Conservation (phyloP, 1,284 basidiomycete species). For the Psilocybe mexicana region DNA sequence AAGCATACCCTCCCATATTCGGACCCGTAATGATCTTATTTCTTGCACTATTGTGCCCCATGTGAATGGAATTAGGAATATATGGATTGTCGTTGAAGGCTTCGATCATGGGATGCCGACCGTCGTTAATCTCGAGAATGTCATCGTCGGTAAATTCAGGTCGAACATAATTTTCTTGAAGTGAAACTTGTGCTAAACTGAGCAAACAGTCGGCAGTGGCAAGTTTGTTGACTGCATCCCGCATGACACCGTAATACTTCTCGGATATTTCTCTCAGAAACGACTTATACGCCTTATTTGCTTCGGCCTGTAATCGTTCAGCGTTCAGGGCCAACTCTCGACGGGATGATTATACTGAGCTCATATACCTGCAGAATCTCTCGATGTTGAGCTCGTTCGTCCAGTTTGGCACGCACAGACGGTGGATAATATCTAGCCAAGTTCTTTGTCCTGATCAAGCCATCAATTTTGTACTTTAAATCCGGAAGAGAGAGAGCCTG, state of each 20-base stretch:
- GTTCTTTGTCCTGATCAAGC: constrained; percentile 63
- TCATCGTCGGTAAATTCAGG: constrained; percentile 64
- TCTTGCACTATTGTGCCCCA: constrained; percentile 55
- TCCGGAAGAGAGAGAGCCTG: not conserved
- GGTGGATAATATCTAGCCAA: constrained; percentile 85
- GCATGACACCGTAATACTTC: constrained; percentile 68
- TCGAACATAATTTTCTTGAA: constrained; percentile 75
- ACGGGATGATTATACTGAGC: not conserved
- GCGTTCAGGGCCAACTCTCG: not conserved
- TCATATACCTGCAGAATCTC: constrained; percentile 65
- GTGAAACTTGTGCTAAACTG: constrained; percentile 69
- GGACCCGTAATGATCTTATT: constrained; percentile 83
- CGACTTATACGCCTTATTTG: constrained; percentile 62
- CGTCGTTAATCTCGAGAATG: constrained; percentile 66
- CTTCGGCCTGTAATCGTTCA: constrained; percentile 44
- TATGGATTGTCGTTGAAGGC: constrained; percentile 74
- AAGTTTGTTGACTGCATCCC: constrained; percentile 76
- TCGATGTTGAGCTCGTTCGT: constrained; percentile 75
- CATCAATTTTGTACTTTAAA: constrained; percentile 5
- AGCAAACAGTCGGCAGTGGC: constrained; percentile 80
- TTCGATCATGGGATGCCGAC: constrained; percentile 85
- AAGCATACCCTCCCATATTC: constrained; percentile 69
- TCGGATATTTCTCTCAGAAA: constrained; percentile 73
- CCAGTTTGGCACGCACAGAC: constrained; percentile 61
- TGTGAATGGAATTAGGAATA: constrained; percentile 68